phyloP scores from a whole-genome alignment of 345 rosid genomes.

The Salix koriyanagi region DNA sequence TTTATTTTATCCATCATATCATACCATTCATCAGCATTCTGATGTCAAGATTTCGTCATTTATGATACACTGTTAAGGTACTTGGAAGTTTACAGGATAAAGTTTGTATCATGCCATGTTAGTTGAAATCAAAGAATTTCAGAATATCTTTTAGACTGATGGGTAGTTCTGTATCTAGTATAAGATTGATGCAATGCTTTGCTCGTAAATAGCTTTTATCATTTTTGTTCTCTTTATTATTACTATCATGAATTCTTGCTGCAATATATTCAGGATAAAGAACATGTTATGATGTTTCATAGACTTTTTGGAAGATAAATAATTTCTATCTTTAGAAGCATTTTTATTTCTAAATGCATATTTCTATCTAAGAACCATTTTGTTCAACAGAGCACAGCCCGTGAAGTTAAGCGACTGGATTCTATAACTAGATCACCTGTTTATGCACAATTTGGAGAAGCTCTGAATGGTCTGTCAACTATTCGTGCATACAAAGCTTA shows the following conservation, averaged over 20 bases:
- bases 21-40: too few relatives aligned
- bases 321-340: neutral
- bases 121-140: neutral
- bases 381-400: constrained; percentile 75
- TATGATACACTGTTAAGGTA: too few relatives aligned
- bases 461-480: constrained; percentile 80
- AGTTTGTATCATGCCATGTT: neutral
- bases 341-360: neutral
- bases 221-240: neutral
- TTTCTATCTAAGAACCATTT: constrained; percentile 15
- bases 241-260: neutral
- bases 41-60: too few relatives aligned
- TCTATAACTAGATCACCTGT: constrained; percentile 94
- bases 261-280: neutral
- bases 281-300: neutral
- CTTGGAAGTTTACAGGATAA: too few relatives aligned
- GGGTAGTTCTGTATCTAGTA: neutral
- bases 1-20: neutral
- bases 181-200: neutral
- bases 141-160: neutral
- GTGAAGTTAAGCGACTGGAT: constrained; percentile 95
- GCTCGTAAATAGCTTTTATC: neutral
- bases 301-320: neutral
- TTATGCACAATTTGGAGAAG: constrained; percentile 98
- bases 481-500: constrained; percentile 98